phyloP scores from a whole-genome alignment of 2,329 filamentous ascomycete species.

The Sarocladiaceae sp. region DNA sequence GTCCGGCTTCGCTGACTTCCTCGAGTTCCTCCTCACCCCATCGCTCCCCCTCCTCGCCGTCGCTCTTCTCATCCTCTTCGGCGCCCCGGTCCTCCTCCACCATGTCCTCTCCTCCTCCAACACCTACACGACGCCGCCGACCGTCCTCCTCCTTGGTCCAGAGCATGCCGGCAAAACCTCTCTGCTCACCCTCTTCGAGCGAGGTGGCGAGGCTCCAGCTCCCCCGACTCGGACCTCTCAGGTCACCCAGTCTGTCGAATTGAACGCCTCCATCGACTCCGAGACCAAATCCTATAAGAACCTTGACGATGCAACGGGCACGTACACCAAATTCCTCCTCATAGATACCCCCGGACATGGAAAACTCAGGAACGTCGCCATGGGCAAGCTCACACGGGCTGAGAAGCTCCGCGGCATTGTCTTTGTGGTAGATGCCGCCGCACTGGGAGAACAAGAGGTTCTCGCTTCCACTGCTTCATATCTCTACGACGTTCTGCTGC shows the following conservation, averaged over 20 bases:
- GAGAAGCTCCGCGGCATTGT: slow-evolving; percentile 64
- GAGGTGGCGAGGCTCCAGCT: slow-evolving; percentile 32
- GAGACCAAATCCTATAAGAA: slow-evolving; percentile 41
- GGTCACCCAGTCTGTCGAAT: slow-evolving; percentile 42
- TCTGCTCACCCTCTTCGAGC: slow-evolving; percentile 68
- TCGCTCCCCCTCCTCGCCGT: slow-evolving; percentile 57
- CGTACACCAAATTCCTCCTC: slow-evolving; percentile 65
- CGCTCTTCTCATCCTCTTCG: slow-evolving; percentile 63
- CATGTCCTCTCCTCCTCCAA: slow-evolving; percentile 61
- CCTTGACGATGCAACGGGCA: slow-evolving; percentile 47
- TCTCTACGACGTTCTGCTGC: slow-evolving; percentile 81
- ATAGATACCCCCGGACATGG: slow-evolving; percentile 92
- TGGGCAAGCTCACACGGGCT: slow-evolving; percentile 39
- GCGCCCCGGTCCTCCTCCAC: slow-evolving; percentile 74
- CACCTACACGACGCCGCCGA: slow-evolving; percentile 61
- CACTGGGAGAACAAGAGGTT: slow-evolving; percentile 50
- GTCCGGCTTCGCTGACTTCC: slow-evolving; percentile 30
- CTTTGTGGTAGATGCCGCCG: slow-evolving; percentile 82
- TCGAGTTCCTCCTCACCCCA: slow-evolving; percentile 53
- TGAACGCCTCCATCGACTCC: slow-evolving; percentile 44
- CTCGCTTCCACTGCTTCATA: slow-evolving; percentile 74
- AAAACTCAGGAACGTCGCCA: slow-evolving; percentile 73
- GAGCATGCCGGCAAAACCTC: slow-evolving; percentile 82
- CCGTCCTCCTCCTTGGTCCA: slow-evolving; percentile 75
- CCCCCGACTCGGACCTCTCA: slow-evolving; percentile 50